Evolutionary conservation across 129 eudicot species (phyloP).

Genomic region (Lonicera japonica): DNA sequence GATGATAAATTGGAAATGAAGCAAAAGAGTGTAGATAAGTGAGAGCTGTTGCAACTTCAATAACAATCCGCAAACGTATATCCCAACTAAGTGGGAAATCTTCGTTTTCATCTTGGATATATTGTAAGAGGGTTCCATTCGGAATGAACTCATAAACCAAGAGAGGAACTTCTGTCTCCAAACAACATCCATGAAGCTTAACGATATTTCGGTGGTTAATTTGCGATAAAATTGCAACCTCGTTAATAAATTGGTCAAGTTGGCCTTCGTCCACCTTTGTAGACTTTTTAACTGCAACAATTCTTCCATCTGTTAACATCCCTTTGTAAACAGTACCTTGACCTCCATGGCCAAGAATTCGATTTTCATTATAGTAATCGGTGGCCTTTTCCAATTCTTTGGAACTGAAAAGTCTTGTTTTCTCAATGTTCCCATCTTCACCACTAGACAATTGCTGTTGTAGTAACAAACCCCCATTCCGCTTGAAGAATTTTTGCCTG

Average conservation of each 20-base stretch:
- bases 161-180: too few relatives aligned
- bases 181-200: too few relatives aligned
- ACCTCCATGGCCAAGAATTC: background rate
- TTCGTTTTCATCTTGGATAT: background rate
- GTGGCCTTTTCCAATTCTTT: background rate
- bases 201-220: too few relatives aligned
- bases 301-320: background rate
- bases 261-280: background rate
- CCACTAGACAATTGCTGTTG: background rate
- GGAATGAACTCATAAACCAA: background rate
- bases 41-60: background rate
- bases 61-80: background rate
- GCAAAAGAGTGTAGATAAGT: background rate
- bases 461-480: background rate
- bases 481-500: too few relatives aligned
- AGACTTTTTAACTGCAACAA: slow-evolving; percentile 1
- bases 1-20: background rate
- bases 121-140: background rate
- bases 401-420: background rate
- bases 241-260: background rate
- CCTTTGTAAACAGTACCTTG: too few relatives aligned
- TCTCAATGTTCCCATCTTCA: background rate
- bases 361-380: background rate
- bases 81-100: background rate
- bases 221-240: background rate